phyloP scores from a whole-genome alignment of 176 grass and related monocot species.

The Triticum turgidum region DNA sequence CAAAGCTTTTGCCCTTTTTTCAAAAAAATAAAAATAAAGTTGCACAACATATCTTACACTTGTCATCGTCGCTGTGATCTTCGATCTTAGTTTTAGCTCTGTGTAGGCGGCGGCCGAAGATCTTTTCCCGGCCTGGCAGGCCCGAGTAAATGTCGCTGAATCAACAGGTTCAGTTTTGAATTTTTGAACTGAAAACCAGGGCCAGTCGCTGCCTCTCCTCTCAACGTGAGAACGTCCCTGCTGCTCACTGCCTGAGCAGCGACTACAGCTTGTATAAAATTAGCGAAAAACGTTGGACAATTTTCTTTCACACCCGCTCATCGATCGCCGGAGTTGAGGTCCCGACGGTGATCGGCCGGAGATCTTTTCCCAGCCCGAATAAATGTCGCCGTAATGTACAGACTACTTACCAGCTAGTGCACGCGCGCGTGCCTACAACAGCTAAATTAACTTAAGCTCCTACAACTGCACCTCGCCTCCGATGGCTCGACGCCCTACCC shows the following conservation, averaged over 20 bases:
- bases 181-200: not conserved
- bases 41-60: no score
- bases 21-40: no score
- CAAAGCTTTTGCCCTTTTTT: no score
- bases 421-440: not conserved
- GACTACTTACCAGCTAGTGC: not conserved
- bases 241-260: not conserved
- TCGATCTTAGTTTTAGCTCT: no score
- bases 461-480: not conserved
- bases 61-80: no score
- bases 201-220: not conserved
- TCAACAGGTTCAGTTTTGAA: not conserved
- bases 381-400: conserved; percentile 15
- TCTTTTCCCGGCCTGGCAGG: no score
- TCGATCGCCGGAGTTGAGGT: not conserved
- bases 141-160: not conserved
- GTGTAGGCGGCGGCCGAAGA: no score
- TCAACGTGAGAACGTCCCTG: not conserved
- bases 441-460: not conserved
- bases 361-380: not conserved
- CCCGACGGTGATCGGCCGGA: not conserved
- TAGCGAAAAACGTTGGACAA: not conserved
- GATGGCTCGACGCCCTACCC: not conserved
- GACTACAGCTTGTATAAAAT: not conserved
- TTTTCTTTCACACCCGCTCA: not conserved